Base-by-base conservation (phyloP, 208 protist species). In the Crithidia acanthocephali region DNA sequence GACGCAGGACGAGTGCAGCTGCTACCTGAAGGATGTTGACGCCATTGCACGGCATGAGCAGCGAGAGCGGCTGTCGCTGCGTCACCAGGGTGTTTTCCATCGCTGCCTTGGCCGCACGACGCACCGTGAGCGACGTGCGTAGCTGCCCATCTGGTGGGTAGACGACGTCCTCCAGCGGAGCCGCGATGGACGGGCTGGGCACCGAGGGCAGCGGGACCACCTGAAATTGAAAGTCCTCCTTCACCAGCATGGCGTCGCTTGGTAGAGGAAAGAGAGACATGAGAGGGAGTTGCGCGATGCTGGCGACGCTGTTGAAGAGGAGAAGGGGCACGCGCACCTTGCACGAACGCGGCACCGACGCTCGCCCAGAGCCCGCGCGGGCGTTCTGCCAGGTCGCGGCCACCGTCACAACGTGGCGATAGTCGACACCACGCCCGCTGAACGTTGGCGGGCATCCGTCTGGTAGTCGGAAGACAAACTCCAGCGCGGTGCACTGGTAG, bases 371-470 rank as follows among this genome's bases (percentile, higher is more conserved):
- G 28, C 44, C 27, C 11, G 42, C 42, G 11, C 64, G 63, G 9
- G 48, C 68, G 27, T 65, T 40, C 23, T 30, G 52, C 72, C 72
- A 83, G 40, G 48, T 70, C 7, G 78, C 72, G 16, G 32, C 40
- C 32, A 79, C 37, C 27, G 35, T 66, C 20, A 83, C 35, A 6
- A 70, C 58, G 30, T 75, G 63, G 28, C 44, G 56, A 22, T 68
- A 74, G 23, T 72, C 64, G 1, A 72, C 67, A 47, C 60, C 81
- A 15, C 72, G 71, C 9, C 83, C 81, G 8, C 50, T 75, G 59
- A 85, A 84, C 2, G 83, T 87, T 18, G 88, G 76, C 22, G 88
- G 81, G 4, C 76, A 73, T 32, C 65, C 68, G 13, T 88, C 85
- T 0, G 85, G 88, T 7, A 94, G 67, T 20, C 76, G 65, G 48